Evolutionary conservation across 1,284 basidiomycete species (phyloP).

Genomic region (Sporisorium graminicola): DNA sequence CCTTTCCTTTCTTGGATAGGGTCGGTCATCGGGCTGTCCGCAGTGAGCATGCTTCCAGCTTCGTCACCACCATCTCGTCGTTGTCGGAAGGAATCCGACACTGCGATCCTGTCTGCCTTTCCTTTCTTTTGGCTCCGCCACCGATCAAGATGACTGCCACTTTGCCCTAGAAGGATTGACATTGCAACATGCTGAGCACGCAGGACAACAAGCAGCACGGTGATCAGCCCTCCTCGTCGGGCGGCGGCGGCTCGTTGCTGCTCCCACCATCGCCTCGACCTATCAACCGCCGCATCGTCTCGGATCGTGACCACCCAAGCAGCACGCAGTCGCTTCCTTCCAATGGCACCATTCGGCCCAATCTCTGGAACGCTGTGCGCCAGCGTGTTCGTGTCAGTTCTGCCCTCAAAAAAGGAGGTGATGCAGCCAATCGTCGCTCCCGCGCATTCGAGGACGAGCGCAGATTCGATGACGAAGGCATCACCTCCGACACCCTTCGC

Average conservation of each 20-base stretch:
- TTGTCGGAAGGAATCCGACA: conserved; percentile 9
- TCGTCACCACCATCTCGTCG: background rate
- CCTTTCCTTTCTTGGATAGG: background rate
- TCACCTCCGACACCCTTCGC: conserved; percentile 51
- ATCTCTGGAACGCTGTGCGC: conserved; percentile 47
- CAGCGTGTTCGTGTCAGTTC: conserved; percentile 44
- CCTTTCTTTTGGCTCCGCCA: background rate
- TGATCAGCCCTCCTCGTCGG: background rate
- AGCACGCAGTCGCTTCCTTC: conserved; percentile 40
- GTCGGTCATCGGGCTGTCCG: background rate
- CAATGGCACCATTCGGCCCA: conserved; percentile 26
- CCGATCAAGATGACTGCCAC: background rate
- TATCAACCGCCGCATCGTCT: conserved; percentile 40
- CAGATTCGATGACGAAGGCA: conserved; percentile 56
- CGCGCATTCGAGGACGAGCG: conserved; percentile 38
- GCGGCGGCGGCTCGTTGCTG: conserved; percentile 30
- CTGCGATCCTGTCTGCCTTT: background rate
- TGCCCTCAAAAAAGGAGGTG: conserved; percentile 21
- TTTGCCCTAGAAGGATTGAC: background rate
- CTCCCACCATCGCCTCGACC: conserved; percentile 25
- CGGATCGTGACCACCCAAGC: conserved; percentile 37
- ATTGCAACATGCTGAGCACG: conserved; percentile 3
- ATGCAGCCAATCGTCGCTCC: conserved; percentile 23
- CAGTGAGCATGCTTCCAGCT: background rate
- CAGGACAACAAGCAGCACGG: background rate